A percentile compares a stretch with the other conserved stretches of the same genome.
phyloP scores from a whole-genome alignment of 2,329 filamentous ascomycete species.

The Penicillium italicum region DNA sequence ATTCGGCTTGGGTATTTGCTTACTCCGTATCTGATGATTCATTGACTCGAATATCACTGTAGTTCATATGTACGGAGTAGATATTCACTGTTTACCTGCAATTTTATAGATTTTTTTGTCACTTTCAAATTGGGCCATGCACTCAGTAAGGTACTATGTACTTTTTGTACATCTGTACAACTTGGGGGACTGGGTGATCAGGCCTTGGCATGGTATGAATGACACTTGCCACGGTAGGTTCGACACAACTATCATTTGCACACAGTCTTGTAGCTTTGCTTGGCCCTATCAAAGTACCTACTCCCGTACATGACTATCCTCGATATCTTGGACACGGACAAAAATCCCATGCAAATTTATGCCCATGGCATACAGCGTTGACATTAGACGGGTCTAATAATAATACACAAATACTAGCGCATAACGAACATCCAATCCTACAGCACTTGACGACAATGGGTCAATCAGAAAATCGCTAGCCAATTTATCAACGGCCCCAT shows the following conservation, averaged over 20 bases:
- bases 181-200: neutral
- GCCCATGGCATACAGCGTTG: neutral
- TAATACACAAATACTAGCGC: slow-evolving; percentile 5
- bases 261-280: neutral
- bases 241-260: neutral
- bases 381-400: neutral
- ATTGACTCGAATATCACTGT: neutral
- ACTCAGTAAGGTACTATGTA: slow-evolving; percentile 1
- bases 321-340: neutral
- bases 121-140: neutral
- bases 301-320: neutral
- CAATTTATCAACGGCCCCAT: slow-evolving; percentile 10
- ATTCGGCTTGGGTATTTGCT: neutral
- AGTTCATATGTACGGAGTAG: too few relatives aligned
- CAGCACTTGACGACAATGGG: neutral
- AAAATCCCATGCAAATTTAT: neutral
- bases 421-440: neutral
- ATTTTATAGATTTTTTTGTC: neutral
- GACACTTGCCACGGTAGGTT: neutral
- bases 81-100: too few relatives aligned
- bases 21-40: neutral
- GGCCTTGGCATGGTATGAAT: neutral
- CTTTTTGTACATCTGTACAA: neutral
- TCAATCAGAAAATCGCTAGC: neutral
- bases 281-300: neutral